Evolutionary conservation across 78 protist species (phyloP).

Genomic region (Dictyostelium purpureum): DNA sequence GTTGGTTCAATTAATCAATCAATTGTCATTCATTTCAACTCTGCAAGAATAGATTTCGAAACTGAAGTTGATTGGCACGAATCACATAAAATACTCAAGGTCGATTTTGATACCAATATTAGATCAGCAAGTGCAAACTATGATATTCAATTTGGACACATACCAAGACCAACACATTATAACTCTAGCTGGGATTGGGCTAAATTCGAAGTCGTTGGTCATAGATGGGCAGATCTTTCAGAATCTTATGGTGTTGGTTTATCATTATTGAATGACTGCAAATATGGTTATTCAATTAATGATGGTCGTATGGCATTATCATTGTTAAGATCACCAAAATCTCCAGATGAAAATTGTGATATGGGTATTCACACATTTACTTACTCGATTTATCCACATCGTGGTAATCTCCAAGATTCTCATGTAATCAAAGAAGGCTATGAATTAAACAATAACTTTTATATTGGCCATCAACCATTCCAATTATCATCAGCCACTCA

Average conservation of each 20-base stretch:
- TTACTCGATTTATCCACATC: constrained; percentile 86
- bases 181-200: constrained; percentile 92
- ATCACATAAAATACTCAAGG: constrained; percentile 74
- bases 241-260: constrained; percentile 88
- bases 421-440: constrained; percentile 53
- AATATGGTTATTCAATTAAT: constrained; percentile 84
- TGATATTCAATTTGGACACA: constrained; percentile 88
- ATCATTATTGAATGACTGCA: constrained; percentile 90
- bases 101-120: constrained; percentile 86
- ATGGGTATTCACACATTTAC: constrained; percentile 86
- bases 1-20: not conserved
- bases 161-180: constrained; percentile 87
- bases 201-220: constrained; percentile 88
- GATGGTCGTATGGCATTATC: constrained; percentile 69
- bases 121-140: constrained; percentile 71
- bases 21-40: not conserved
- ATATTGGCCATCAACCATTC: not conserved
- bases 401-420: constrained; percentile 54
- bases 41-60: constrained; percentile 55
- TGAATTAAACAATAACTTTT: constrained; percentile 15
- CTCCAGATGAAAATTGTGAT: constrained; percentile 88
- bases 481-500: not conserved
- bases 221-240: constrained; percentile 83
- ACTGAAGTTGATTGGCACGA: constrained; percentile 86
- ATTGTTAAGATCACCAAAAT: constrained; percentile 86